These are phyloP conservation scores for Pseudoturritis turrita DNA, from an alignment of 345 rosid species.

Conservation along the genomic window DNA sequence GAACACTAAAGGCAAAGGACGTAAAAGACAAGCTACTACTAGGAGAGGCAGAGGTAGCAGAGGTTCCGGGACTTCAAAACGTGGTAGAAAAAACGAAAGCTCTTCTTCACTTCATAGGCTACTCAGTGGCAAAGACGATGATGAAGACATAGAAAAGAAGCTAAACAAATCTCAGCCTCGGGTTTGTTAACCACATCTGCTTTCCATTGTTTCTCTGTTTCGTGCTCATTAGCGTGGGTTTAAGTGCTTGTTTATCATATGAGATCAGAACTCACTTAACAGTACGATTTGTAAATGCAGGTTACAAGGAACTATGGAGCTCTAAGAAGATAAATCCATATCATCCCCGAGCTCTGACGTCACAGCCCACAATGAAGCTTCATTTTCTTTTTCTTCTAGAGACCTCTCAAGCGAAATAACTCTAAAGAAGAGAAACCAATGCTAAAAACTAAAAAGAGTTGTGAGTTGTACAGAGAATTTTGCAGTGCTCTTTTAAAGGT, in stretches of 20 bases:
- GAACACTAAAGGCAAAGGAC: slow-evolving; percentile 43
- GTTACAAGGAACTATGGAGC: slow-evolving; percentile 87
- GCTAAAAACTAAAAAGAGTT: background rate
- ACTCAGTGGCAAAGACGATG: slow-evolving; percentile 61
- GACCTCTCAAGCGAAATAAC: background rate
- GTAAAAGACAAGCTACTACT: slow-evolving; percentile 65
- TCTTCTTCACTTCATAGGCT: slow-evolving; percentile 53
- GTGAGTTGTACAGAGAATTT: slow-evolving; percentile 7
- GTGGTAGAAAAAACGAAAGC: slow-evolving; percentile 65
- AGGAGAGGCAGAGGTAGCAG: slow-evolving; percentile 66
- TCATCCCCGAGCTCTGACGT: background rate
- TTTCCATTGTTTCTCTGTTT: background rate
- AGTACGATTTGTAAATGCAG: slow-evolving; percentile 29
- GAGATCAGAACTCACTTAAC: background rate
- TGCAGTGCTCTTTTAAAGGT: background rate
- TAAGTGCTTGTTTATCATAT: background rate
- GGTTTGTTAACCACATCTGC: slow-evolving; percentile 38
- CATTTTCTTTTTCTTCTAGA: background rate
- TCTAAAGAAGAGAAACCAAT: background rate
- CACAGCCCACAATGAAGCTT: background rate
- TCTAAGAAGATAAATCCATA: slow-evolving; percentile 48
- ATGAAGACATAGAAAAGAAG: slow-evolving; percentile 49
- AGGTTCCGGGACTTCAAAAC: slow-evolving; percentile 65
- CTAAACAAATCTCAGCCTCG: slow-evolving; percentile 59
- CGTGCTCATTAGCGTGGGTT: background rate